These are phyloP conservation scores for Arachis hypogaea DNA, from an alignment of 306 rosid genomes.

Conservation along the genomic window DNA sequence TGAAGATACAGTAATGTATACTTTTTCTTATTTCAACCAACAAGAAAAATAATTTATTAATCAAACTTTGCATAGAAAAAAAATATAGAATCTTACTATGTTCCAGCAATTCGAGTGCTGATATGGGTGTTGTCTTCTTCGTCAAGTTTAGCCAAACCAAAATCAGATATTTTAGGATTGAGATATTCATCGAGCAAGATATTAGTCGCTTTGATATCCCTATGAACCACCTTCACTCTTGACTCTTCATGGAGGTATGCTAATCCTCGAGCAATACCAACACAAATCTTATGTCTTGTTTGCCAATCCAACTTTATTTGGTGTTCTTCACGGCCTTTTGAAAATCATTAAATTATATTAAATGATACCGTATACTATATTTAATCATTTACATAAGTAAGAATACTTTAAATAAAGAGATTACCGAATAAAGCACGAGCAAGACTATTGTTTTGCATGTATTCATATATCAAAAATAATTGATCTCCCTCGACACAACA, in stretches of 20 bases:
- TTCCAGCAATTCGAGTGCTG: constrained; percentile 67
- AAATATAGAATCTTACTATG: constrained; percentile 46
- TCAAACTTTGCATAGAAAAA: background rate
- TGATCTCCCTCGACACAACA: constrained; percentile 66
- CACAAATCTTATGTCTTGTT: constrained; percentile 62
- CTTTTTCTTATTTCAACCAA: background rate
- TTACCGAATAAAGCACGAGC: constrained; percentile 65
- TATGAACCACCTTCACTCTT: constrained; percentile 64
- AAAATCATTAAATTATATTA: constrained; percentile 3
- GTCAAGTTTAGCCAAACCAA: constrained; percentile 72
- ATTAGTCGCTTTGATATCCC: constrained; percentile 75
- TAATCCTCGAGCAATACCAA: constrained; percentile 70
- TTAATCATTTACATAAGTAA: too few species aligned
- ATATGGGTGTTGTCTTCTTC: constrained; percentile 72
- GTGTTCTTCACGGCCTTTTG: constrained; percentile 37
- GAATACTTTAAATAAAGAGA: background rate
- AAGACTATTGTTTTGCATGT: constrained; percentile 64
- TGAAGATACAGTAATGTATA: too few species aligned
- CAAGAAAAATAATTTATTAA: background rate
- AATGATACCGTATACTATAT: background rate
- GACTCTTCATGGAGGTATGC: constrained; percentile 86
- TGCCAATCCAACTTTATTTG: constrained; percentile 56
- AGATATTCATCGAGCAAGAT: constrained; percentile 63
- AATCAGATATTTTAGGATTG: constrained; percentile 65
- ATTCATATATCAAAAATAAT: constrained; percentile 56